A percentile compares a stretch with the other conserved stretches of the same genome.
These are phyloP conservation scores for Ogataea thermomethanolica DNA, from an alignment of 805 yeast genomes.

Conservation along the genomic window DNA sequence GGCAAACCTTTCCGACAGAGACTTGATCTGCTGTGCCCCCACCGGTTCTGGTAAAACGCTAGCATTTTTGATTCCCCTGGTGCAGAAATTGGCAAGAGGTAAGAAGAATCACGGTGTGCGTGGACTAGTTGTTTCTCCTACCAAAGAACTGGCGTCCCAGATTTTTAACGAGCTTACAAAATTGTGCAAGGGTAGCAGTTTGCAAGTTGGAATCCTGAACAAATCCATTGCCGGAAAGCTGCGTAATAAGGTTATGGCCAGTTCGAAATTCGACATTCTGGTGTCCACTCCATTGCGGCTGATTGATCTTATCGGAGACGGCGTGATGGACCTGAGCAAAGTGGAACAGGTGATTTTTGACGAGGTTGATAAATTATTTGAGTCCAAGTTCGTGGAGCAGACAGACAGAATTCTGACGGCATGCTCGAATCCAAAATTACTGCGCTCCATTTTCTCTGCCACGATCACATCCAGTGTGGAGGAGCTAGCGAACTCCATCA, in stretches of 20 bases:
- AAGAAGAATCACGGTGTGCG: constrained; percentile 49
- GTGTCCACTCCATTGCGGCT: constrained; percentile 88
- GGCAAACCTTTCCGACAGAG: constrained; percentile 61
- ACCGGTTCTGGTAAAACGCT: constrained; percentile 98
- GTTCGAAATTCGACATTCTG: constrained; percentile 70
- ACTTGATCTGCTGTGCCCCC: constrained; percentile 91
- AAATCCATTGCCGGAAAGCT: constrained; percentile 70
- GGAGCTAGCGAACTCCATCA: constrained; percentile 77
- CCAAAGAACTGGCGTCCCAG: constrained; percentile 90
- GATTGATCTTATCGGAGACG: constrained; percentile 69
- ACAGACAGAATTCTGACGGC: constrained; percentile 77
- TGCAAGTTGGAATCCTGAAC: constrained; percentile 63
- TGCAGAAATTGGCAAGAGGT: constrained; percentile 43
- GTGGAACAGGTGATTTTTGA: constrained; percentile 83
- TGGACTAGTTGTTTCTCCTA: constrained; percentile 86
- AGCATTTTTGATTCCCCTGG: constrained; percentile 80
- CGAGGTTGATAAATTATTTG: constrained; percentile 94
- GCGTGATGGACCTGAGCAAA: constrained; percentile 52
- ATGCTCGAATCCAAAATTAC: constrained; percentile 48
- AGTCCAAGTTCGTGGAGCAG: constrained; percentile 81
- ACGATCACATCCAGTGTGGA: constrained; percentile 94
- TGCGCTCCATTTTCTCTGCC: constrained; percentile 87
- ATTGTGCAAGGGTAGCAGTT: constrained; percentile 51
- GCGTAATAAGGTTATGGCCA: constrained; percentile 53
- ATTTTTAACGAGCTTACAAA: constrained; percentile 65